Percentiles rank a stretch among this genome's conserved stretches.
These are phyloP conservation scores for Pseudoturritis turrita DNA, from an alignment of 345 rosid genomes.

Conservation along the genomic window DNA sequence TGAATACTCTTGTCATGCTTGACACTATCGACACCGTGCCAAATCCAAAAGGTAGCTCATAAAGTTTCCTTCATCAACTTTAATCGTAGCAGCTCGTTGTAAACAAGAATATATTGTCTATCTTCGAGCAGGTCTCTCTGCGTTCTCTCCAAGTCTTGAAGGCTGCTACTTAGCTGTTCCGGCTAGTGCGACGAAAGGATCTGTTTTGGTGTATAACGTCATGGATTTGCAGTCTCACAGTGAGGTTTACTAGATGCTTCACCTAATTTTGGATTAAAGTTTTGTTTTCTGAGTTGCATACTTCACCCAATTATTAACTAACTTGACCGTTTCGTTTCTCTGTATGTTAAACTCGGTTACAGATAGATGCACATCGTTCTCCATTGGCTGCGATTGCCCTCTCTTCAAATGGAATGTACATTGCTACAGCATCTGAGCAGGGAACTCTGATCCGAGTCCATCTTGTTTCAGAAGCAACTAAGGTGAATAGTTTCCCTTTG, in stretches of 20 bases:
- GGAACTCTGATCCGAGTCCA: slow-evolving; percentile 87
- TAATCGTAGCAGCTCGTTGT: background rate
- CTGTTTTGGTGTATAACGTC: slow-evolving; percentile 81
- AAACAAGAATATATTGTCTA: background rate
- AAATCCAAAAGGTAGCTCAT: slow-evolving; percentile 61
- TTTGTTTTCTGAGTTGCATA: background rate
- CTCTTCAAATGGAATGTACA: slow-evolving; percentile 73
- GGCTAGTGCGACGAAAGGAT: slow-evolving; percentile 73
- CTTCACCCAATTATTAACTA: background rate
- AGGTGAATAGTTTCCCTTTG: slow-evolving; percentile 43
- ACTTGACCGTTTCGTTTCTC: background rate
- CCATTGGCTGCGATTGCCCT: slow-evolving; percentile 78
- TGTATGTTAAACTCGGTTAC: slow-evolving; percentile 18
- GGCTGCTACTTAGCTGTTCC: slow-evolving; percentile 96
- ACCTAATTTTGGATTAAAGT: background rate
- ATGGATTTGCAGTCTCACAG: slow-evolving; percentile 74
- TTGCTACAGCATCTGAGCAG: slow-evolving; percentile 95
- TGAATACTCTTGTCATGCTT: slow-evolving; percentile 62
- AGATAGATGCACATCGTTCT: slow-evolving; percentile 92
- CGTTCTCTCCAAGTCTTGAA: slow-evolving; percentile 73
- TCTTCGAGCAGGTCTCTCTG: slow-evolving; percentile 62
- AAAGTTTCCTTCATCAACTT: background rate
- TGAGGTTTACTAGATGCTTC: slow-evolving; percentile 49
- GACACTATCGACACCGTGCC: slow-evolving; percentile 75
- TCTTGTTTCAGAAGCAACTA: slow-evolving; percentile 75